These are phyloP conservation scores for Rhizopogon rudus DNA, from an alignment of 768 basidiomycete genomes.

Conservation along the genomic window DNA sequence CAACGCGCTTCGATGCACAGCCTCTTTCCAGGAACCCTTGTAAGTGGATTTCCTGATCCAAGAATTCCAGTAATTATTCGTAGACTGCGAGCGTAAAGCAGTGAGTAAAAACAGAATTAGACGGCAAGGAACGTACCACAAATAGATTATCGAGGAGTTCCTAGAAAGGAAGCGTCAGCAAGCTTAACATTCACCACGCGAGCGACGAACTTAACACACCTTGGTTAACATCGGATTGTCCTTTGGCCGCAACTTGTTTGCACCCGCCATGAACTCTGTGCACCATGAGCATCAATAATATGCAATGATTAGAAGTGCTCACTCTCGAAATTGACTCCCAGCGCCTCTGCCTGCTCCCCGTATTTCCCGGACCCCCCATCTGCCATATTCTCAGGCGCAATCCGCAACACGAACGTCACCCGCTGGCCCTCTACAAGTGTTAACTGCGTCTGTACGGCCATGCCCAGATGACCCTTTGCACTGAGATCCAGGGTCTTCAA, in stretches of 20 bases:
- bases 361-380: slow-evolving; percentile 16
- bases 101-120: not conserved
- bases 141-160: slow-evolving; percentile 55
- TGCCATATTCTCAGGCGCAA: slow-evolving; percentile 42
- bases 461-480: slow-evolving; percentile 72
- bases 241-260: slow-evolving; percentile 40
- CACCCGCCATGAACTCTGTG: slow-evolving; percentile 38
- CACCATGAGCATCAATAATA: slow-evolving; percentile 3
- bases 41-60: slow-evolving; percentile 93
- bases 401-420: slow-evolving; percentile 84
- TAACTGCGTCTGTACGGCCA: slow-evolving; percentile 53
- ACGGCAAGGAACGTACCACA: slow-evolving; percentile 32
- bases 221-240: slow-evolving; percentile 74
- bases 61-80: slow-evolving; percentile 78
- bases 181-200: not conserved
- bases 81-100: slow-evolving; percentile 39
- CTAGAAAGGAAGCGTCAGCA: slow-evolving; percentile 22
- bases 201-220: slow-evolving; percentile 25
- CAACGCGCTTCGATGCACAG: slow-evolving; percentile 88
- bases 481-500: slow-evolving; percentile 61
- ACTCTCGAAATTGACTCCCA: slow-evolving; percentile 45
- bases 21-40: slow-evolving; percentile 92
- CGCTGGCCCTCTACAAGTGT: slow-evolving; percentile 77
- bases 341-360: slow-evolving; percentile 36
- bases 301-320: slow-evolving; percentile 8